Evolutionary conservation across 768 basidiomycete genomes (phyloP).

Genomic region (Tylopilus felleus): DNA sequence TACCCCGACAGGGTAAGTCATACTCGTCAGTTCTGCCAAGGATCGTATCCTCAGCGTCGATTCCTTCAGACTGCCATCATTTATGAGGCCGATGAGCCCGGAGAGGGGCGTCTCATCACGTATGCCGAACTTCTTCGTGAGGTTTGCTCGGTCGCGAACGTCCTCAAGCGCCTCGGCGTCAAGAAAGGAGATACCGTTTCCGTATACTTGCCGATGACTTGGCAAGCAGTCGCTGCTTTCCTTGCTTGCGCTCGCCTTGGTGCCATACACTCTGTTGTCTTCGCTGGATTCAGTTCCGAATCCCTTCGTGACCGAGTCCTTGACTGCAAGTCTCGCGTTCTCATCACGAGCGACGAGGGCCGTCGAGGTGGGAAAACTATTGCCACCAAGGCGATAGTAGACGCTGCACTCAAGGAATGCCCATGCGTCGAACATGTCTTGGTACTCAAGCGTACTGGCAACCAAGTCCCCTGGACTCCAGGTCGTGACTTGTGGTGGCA

Average conservation of each 20-base stretch:
- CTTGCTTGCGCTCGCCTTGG: slow-evolving; percentile 97
- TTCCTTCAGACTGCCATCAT: slow-evolving; percentile 80
- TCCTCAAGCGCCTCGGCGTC: slow-evolving; percentile 83
- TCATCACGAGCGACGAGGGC: slow-evolving; percentile 96
- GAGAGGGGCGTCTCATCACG: slow-evolving; percentile 68
- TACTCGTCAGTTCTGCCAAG: background rate
- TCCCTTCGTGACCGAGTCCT: slow-evolving; percentile 87
- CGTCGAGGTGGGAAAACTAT: slow-evolving; percentile 91
- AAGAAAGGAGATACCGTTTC: slow-evolving; percentile 95
- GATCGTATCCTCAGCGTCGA: background rate
- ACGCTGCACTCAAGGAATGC: slow-evolving; percentile 82
- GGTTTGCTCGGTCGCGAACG: slow-evolving; percentile 86
- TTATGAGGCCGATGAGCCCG: slow-evolving; percentile 96
- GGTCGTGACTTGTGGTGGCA: slow-evolving; percentile 97
- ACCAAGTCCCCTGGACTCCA: slow-evolving; percentile 70
- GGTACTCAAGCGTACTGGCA: slow-evolving; percentile 86
- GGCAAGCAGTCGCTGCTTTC: slow-evolving; percentile 95
- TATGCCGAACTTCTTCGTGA: slow-evolving; percentile 87
- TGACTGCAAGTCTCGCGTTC: slow-evolving; percentile 86
- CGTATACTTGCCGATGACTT: slow-evolving; percentile 92
- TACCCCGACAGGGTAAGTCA: slow-evolving; percentile 69
- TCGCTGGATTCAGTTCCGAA: slow-evolving; percentile 96
- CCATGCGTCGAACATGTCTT: slow-evolving; percentile 88
- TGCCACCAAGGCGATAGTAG: slow-evolving; percentile 91
- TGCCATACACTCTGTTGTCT: slow-evolving; percentile 95